These are phyloP conservation scores for Mucor velutinosus DNA, from an alignment of 371 early-diverging fungal species.

Conservation along the genomic window DNA sequence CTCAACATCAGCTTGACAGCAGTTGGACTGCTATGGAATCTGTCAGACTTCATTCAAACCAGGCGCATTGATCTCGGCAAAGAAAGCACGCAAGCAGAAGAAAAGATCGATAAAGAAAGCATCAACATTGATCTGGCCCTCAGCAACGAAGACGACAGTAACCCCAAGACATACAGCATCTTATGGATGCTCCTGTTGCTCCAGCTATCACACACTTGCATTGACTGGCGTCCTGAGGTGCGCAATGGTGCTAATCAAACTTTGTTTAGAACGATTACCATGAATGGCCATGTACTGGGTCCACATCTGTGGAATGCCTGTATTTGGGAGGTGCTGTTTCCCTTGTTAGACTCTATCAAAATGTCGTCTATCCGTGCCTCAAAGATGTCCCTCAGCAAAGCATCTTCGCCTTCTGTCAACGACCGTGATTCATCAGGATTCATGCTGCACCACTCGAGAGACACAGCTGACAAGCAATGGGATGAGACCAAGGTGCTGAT, in stretches of 20 bases:
- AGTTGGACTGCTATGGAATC: slow-evolving; percentile 90
- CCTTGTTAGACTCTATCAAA: slow-evolving; percentile 83
- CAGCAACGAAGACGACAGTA: slow-evolving; percentile 38
- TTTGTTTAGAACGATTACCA: slow-evolving; percentile 88
- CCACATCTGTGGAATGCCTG: slow-evolving; percentile 81
- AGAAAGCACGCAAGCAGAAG: slow-evolving; percentile 10
- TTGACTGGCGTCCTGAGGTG: slow-evolving; percentile 90
- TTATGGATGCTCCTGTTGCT: slow-evolving; percentile 89
- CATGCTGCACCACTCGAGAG: slow-evolving; percentile 70
- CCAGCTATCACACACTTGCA: slow-evolving; percentile 81
- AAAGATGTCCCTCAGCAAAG: slow-evolving; percentile 24
- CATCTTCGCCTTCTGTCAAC: slow-evolving; percentile 21
- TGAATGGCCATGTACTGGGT: slow-evolving; percentile 77
- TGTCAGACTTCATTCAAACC: slow-evolving; percentile 81
- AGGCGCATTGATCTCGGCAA: slow-evolving; percentile 58
- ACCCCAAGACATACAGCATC: slow-evolving; percentile 56
- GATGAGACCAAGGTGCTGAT: slow-evolving; percentile 93
- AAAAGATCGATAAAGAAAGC: slow-evolving; percentile 31
- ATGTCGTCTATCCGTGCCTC: slow-evolving; percentile 51
- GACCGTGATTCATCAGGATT: slow-evolving; percentile 47
- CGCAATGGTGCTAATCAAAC: slow-evolving; percentile 95
- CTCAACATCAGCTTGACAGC: slow-evolving; percentile 94
- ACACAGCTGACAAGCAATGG: slow-evolving; percentile 89
- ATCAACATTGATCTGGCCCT: slow-evolving; percentile 43
- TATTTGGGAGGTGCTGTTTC: slow-evolving; percentile 88